Base-by-base conservation (phyloP, 345 rosid species). In the Erucastrum elatum region DNA sequence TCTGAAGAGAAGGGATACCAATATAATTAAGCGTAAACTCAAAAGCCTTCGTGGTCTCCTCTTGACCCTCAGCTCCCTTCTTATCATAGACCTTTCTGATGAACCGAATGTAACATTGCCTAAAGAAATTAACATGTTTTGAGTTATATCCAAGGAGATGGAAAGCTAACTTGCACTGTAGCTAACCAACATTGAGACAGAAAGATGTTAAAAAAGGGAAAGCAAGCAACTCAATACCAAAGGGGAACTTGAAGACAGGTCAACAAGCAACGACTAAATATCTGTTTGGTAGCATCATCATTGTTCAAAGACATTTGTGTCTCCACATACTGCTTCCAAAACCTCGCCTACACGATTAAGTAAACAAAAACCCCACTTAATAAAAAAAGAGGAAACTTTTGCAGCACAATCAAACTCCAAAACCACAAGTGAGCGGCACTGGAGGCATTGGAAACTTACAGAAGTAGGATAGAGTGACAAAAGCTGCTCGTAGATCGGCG, bases 251-350 rank as follows among this genome's bases (percentile, higher is more conserved):
- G 96, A 81, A 91, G 95, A 77, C 98, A 95, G 58, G 82, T 95
- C 85, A 95, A 82, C 79, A 95, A 88, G 80, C 98, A 95, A 49
- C 96, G 89, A 81, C 98, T 91, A 87, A 95, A 95, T 78, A 95
- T 89, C 80, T 88, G 97, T 76, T 84, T 95, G n/a, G 89, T 88
- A 70, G 98, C 97, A 80, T 90, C 98, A 44, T 91, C 99, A 79
- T 92, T 91, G 78, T 86, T 91, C 26, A 76, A 89, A 71, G 88
- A 86, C 97, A 95, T 92, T 68, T 87, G 83, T 35, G 92, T 96
- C 85, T 95, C 98, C 75, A 91, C 97, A 77, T 95, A 95, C 68
- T 94, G 98, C 89, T 90, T 92, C 98, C 99, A 94, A 81, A 80
- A 91, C 79, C 92, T 91, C 31, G 98, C 97, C 99, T 94, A 83